Evolutionary conservation across 331 rosid species (phyloP), one percentile per base, ranked within the genome.

Genomic region (Pyrus hybrid): DNA sequence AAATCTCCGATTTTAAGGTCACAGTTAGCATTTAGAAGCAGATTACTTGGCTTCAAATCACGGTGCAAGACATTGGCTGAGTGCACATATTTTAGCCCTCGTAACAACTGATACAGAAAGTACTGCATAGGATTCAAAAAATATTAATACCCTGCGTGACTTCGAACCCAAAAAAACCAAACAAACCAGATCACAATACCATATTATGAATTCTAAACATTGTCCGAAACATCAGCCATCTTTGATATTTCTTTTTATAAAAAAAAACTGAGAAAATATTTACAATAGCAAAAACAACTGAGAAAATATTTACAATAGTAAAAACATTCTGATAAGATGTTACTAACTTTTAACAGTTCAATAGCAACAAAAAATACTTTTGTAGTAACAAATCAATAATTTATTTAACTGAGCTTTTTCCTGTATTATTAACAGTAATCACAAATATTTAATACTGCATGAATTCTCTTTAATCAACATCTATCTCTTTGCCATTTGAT

Each of bases 1-100:
- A 94, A 94, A 82, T 94, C 99, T 70, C 91, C 97, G 13, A 94
- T 92, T 85, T 90, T 94, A 32, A 94, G 96, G 87, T 94, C 97
- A 43, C 97, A 92, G 58, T 94, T 92, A 4, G 86, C 80, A 84
- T 90, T 94, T 68, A 94, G 84, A 81, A 94, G 92, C 86, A 94
- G 73, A 86, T 94, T 94, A 68, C 99, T 94, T 23, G 99, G 99
- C 84, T 94, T 94, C 75, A 94, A 96, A 85, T 94, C 99, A 21
- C 99, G 99, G 85, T 94, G 99, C 88, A 94, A 85, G 74, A 92
- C 91, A 68, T 85, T 80, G 49, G 97, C 96, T 2, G 99, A 94
- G 84, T 94, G 99, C 56, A 94, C 96, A 84, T 94, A 94, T 75
- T 88, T 94, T 82, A 94, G 89, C 63, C 99, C 99, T 73, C 99